Percentiles rank a stretch among this genome's conserved stretches.
These are phyloP conservation scores for Fusarium heterosporum DNA, from an alignment of 2,329 filamentous ascomycete species.

Conservation along the genomic window DNA sequence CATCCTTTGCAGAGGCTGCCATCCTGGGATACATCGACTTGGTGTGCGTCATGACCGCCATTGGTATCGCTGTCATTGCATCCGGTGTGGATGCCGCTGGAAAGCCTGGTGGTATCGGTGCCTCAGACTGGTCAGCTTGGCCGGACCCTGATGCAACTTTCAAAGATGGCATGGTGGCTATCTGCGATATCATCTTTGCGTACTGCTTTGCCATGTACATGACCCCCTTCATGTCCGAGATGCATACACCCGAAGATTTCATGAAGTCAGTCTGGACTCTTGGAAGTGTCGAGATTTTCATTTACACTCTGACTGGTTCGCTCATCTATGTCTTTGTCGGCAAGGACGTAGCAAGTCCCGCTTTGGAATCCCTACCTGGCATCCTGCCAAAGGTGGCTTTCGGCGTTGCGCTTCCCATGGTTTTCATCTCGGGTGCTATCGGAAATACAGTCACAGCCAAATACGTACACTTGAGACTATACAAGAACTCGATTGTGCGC, in stretches of 20 bases:
- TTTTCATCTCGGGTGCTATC: constrained; percentile 76
- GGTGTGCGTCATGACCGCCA: constrained; percentile 59
- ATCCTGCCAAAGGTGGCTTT: constrained; percentile 55
- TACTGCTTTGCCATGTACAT: constrained; percentile 64
- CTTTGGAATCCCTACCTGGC: constrained; percentile 69
- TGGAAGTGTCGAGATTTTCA: constrained; percentile 66
- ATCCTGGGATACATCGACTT: constrained; percentile 46
- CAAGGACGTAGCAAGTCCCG: constrained; percentile 68
- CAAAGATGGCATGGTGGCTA: constrained; percentile 64
- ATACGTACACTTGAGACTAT: constrained; percentile 52
- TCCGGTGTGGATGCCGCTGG: constrained; percentile 59
- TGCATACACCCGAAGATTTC: constrained; percentile 57
- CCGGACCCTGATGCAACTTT: constrained; percentile 56
- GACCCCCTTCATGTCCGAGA: constrained; percentile 60
- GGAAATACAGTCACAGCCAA: constrained; percentile 58
- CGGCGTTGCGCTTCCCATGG: constrained; percentile 71
- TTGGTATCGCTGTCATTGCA: constrained; percentile 71
- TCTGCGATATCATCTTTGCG: constrained; percentile 75
- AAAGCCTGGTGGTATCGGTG: not conserved
- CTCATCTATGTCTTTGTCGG: constrained; percentile 76
- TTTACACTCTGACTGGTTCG: constrained; percentile 72
- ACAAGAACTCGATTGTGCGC: constrained; percentile 34
- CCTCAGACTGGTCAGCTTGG: constrained; percentile 54
- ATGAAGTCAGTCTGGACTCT: constrained; percentile 67
- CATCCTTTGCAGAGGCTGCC: constrained; percentile 51